These are phyloP conservation scores for Cordyceps cicadae DNA, from an alignment of 2,329 filamentous ascomycete species.

Conservation along the genomic window DNA sequence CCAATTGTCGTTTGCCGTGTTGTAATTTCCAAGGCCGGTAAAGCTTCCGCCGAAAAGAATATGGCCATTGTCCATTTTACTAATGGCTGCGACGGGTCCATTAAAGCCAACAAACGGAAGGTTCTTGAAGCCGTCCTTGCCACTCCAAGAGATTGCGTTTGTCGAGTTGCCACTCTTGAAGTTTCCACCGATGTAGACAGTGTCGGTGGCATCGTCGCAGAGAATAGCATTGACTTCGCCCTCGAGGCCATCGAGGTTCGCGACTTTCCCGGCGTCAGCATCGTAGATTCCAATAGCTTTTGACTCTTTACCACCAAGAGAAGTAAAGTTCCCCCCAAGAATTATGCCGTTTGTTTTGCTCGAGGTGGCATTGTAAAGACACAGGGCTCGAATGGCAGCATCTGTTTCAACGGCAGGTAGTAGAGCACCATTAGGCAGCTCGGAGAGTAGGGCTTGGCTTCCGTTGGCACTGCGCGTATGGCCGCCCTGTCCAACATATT, in stretches of 20 bases:
- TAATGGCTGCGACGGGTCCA: conserved; percentile 79
- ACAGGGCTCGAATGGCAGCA: conserved; percentile 83
- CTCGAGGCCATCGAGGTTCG: conserved; percentile 68
- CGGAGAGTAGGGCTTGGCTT: conserved; percentile 70
- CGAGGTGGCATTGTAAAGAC: conserved; percentile 60
- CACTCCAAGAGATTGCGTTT: conserved; percentile 80
- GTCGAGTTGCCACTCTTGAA: conserved; percentile 75
- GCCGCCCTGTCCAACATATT: conserved; percentile 74
- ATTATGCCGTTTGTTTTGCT: conserved; percentile 66
- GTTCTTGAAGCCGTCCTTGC: conserved; percentile 61
- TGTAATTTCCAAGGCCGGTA: conserved; percentile 70
- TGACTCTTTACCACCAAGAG: conserved; percentile 66
- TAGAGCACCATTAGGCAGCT: conserved; percentile 79
- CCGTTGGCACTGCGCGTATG: conserved; percentile 61
- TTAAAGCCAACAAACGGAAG: conserved; percentile 93
- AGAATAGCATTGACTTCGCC: conserved; percentile 75
- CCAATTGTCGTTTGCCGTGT: conserved; percentile 51
- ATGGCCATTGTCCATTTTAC: conserved; percentile 69
- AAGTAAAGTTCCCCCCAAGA: conserved; percentile 92
- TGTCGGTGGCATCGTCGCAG: conserved; percentile 68
- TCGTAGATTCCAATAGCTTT: conserved; percentile 77
- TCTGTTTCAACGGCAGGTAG: conserved; percentile 67
- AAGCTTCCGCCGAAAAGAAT: conserved; percentile 91
- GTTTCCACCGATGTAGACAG: conserved; percentile 85
- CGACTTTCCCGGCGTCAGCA: conserved; percentile 59